These are phyloP conservation scores for Arthrobotrys musiformis DNA, from an alignment of 2,329 filamentous ascomycete species.

Conservation along the genomic window DNA sequence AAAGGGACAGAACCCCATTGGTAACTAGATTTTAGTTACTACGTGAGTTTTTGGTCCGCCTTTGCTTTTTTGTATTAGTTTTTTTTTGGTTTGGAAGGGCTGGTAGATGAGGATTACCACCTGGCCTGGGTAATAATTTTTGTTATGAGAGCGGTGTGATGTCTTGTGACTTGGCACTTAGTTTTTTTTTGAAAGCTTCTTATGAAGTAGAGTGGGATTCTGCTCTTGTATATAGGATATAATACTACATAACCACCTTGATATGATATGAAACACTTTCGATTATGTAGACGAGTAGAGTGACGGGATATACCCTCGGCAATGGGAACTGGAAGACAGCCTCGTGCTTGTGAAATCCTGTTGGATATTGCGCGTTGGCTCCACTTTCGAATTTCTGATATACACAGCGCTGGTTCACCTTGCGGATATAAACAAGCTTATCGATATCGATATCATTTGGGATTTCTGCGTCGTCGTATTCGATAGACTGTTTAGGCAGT, in stretches of 20 bases:
- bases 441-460: no score
- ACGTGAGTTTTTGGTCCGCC: constrained; percentile 59
- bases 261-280: background rate
- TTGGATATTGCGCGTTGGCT: background rate
- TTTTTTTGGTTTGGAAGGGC: constrained; percentile 62
- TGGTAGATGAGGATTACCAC: constrained; percentile 64
- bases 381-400: background rate
- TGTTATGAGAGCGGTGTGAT: background rate
- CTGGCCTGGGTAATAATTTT: constrained; percentile 60
- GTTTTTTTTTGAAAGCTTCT: background rate
- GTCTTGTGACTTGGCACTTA: constrained; percentile 3
- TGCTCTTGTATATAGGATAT: constrained; percentile 28
- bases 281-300: background rate
- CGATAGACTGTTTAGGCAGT: no score
- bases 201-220: background rate
- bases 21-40: constrained; percentile 38
- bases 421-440: no score
- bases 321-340: background rate
- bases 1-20: constrained; percentile 57
- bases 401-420: no score
- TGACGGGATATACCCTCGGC: background rate
- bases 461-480: no score
- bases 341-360: background rate
- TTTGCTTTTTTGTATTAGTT: constrained; percentile 58
- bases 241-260: constrained; percentile 15